A percentile compares a stretch with the other conserved stretches of the same genome.
Conservation (phyloP, 257 asterid genomes). For the Solanum piurae region DNA sequence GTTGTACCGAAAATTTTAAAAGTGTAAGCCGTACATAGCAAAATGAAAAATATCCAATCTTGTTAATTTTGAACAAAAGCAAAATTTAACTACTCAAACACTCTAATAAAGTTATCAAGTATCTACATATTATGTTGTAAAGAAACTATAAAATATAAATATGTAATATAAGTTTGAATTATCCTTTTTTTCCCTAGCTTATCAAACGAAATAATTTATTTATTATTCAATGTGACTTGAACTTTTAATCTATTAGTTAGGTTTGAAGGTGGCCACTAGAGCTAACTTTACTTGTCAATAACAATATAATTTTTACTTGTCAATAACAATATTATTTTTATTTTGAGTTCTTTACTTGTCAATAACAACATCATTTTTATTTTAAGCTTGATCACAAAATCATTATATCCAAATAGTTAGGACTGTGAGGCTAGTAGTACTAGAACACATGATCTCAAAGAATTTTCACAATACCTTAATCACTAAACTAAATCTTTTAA, state of each 20-base stretch:
- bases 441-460: too few species aligned
- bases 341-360: background rate
- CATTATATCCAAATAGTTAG: too few species aligned
- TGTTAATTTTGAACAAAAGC: background rate
- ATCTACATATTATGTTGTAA: background rate
- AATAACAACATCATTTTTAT: too few species aligned
- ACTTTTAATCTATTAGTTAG: background rate
- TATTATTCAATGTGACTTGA: too few species aligned
- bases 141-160: too few species aligned
- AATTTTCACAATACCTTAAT: too few species aligned
- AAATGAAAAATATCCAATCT: too few species aligned
- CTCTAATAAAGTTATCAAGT: background rate
- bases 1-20: background rate
- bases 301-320: too few species aligned
- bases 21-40: background rate
- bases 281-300: background rate
- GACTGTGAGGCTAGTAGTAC: background rate
- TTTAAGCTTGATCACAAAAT: too few species aligned
- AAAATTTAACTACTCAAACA: background rate
- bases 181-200: background rate
- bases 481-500: too few species aligned
- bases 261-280: background rate
- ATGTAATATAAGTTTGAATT: background rate
- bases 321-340: too few species aligned
- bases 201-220: background rate